Percentiles rank a stretch among this genome's conserved stretches.
Conservation (phyloP, 2,329 filamentous ascomycete genomes). For the Microdochium nivale region DNA sequence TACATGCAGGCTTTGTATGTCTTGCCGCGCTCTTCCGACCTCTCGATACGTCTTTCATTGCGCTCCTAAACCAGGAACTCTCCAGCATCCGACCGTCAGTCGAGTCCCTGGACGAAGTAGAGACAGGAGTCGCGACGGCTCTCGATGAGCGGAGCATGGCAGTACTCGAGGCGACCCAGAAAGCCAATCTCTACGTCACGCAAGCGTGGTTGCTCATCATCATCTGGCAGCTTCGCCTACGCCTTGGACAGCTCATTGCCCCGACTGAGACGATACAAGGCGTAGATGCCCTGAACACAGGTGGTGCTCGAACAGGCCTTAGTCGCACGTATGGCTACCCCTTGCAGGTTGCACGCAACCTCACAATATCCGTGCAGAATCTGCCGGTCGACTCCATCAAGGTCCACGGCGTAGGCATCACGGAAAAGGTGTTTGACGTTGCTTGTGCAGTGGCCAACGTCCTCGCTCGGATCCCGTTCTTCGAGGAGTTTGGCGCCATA, state of each 20-base stretch:
- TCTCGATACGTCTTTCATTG: conserved; percentile 32
- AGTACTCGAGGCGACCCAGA: conserved; percentile 31
- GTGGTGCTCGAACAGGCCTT: not conserved
- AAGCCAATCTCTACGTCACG: conserved; percentile 33
- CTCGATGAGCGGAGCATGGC: conserved; percentile 18
- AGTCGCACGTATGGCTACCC: conserved; percentile 34
- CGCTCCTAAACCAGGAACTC: conserved; percentile 28
- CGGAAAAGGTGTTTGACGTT: conserved; percentile 36
- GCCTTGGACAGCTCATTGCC: conserved; percentile 29
- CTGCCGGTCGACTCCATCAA: conserved; percentile 28
- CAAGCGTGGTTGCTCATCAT: conserved; percentile 36
- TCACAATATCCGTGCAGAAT: conserved; percentile 27
- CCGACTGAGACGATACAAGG: conserved; percentile 10
- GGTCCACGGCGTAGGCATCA: conserved; percentile 35
- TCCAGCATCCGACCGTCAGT: conserved; percentile 19
- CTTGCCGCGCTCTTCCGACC: conserved; percentile 30
- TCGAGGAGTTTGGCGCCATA: conserved; percentile 8
- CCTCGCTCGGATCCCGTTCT: conserved; percentile 28
- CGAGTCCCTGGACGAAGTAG: conserved; percentile 24
- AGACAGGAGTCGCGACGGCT: conserved; percentile 25
- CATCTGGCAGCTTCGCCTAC: conserved; percentile 34
- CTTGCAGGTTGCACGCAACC: conserved; percentile 29
- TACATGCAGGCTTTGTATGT: conserved; percentile 28
- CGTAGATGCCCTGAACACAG: conserved; percentile 4
- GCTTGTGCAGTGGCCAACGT: conserved; percentile 35